Evolutionary conservation across 1,139 yeast species (phyloP), one percentile per base, ranked within the genome.

Genomic region (Pichia inconspicua): DNA sequence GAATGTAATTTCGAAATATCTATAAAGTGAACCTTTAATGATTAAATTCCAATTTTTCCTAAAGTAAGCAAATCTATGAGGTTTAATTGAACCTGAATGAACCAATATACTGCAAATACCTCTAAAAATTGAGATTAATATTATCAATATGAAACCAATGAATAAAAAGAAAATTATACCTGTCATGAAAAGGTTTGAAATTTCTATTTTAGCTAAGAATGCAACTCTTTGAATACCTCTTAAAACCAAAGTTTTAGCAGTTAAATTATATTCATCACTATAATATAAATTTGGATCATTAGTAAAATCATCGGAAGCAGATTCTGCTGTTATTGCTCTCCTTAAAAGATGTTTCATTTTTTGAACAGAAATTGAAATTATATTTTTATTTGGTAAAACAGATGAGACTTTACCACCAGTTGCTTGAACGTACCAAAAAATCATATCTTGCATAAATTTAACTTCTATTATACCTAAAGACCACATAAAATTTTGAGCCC

Each of bases 401-500:
- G 84, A 84, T 3, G 96, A 83, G 3, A 95, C 82, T 1, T 75
- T 66, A 51, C 98, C 98, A 41, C 97, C 97, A 1, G 98, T 92
- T n/a, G 96, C 73, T 67, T 90, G 96, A 49, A 92, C 82, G 67
- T 92, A 92, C 98, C 98, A 92, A 64, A 82, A 79, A 58, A 95
- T 84, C 51, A 90, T 86, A 44, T 72, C 66, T 66, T 92, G 98
- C 78, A 92, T 84, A 61, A 90, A 88, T n/a, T 70, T 70, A 11
- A 81, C 80, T 50, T 77, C 74, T 58, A 94, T 87, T 54, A 92
- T 81, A 48, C 98, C 98, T 75, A 92, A 75, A 6, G 97, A 82
- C 98, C 98, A 92, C 69, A 82, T 82, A 72, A 92, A 92, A 70
- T 92, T 92, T 66, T 92, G 96, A 36, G 95, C 83, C 99, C 99